These are phyloP conservation scores for Talaromyces sp. DNA, from an alignment of 2,329 filamentous ascomycete species.

Conservation along the genomic window DNA sequence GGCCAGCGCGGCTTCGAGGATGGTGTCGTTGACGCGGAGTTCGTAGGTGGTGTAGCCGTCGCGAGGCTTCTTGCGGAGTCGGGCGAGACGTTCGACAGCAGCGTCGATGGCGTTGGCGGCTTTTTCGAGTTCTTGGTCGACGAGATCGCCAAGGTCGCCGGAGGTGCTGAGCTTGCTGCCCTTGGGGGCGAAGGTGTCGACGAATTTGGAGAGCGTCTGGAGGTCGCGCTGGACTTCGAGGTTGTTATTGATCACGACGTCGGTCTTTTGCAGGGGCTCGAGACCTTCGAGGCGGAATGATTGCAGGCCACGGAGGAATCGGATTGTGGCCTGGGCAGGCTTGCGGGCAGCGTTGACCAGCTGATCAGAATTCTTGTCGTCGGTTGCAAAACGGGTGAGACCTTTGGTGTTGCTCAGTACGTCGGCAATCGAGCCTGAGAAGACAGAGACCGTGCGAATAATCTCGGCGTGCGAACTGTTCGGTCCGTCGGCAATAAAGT, in stretches of 20 bases:
- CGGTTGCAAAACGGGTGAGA: slow-evolving; percentile 84
- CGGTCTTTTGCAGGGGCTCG: slow-evolving; percentile 87
- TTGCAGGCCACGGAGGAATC: slow-evolving; percentile 91
- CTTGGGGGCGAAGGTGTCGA: slow-evolving; percentile 86
- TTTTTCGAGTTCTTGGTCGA: slow-evolving; percentile 87
- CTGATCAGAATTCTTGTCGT: slow-evolving; percentile 90
- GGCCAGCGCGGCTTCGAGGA: slow-evolving; percentile 86
- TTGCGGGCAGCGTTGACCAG: slow-evolving; percentile 78
- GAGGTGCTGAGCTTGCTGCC: slow-evolving; percentile 74
- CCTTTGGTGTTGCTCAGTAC: slow-evolving; percentile 97
- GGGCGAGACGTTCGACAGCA: slow-evolving; percentile 81
- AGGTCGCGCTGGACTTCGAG: slow-evolving; percentile 93
- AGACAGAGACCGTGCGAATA: slow-evolving; percentile 87
- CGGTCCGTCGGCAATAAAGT: slow-evolving; percentile 94
- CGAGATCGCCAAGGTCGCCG: slow-evolving; percentile 87
- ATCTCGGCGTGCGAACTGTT: slow-evolving; percentile 87
- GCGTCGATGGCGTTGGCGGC: slow-evolving; percentile 94
- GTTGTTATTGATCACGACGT: slow-evolving; percentile 96
- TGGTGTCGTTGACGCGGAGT: slow-evolving; percentile 91
- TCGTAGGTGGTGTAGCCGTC: slow-evolving; percentile 96
- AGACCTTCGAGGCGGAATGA: slow-evolving; percentile 91
- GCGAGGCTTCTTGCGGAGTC: slow-evolving; percentile 92
- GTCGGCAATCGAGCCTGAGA: slow-evolving; percentile 86
- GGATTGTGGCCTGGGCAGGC: slow-evolving; percentile 81
- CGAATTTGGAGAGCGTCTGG: slow-evolving; percentile 88